Evolutionary conservation across 2,329 filamentous ascomycete species (phyloP), one percentile per base, ranked within the genome.

Genomic region (Cordyceps cateniannulata): DNA sequence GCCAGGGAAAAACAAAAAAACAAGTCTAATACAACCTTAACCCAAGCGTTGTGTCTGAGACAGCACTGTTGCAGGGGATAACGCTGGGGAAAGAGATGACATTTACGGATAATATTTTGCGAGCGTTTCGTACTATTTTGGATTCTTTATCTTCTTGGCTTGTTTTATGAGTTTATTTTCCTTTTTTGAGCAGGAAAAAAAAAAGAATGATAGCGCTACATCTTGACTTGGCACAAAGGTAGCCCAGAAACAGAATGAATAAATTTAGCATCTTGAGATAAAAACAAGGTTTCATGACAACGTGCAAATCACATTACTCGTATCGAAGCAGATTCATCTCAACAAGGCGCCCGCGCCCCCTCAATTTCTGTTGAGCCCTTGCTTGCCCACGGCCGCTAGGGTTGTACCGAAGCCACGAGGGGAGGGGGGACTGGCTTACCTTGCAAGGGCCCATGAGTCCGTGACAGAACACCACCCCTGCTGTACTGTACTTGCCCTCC

Each of bases 21-120:
- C 44, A 50, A 59, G 47, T 51, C 35, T 59, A 59, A 29, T 59
- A 59, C 56, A 59, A 59, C 38, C 56, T 59, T 59, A 59, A 32
- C 4, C 27, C 40, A 25, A 38, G 42, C 20, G 27, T 12, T 42
- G 3, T 32, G n/a, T 51, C n/a, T 59, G 56, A 59, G 56, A 59
- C 56, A 59, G 25, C 12, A 38, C 7, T 20, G 42, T 8, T 16
- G 12, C 18, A 12, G 32, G 10, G 32, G 32, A 12, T 35, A n/a
- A n/a, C 32, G 32, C 38, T 7, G 52, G 29, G 54, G 20, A 29
- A 29, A 49, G n/a, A 42, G 44, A 49, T 32, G n/a, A 25, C 48
- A 40, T 16, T 24, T 18, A 1, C 12, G 20, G n/a, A 35, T 22
- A 7, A 10, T 7, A 18, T 20, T 24, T 24, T 27, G 20, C 25